Evolutionary conservation across 2,329 filamentous ascomycete species (phyloP).

Genomic region (Aspergillus brasiliensis): DNA sequence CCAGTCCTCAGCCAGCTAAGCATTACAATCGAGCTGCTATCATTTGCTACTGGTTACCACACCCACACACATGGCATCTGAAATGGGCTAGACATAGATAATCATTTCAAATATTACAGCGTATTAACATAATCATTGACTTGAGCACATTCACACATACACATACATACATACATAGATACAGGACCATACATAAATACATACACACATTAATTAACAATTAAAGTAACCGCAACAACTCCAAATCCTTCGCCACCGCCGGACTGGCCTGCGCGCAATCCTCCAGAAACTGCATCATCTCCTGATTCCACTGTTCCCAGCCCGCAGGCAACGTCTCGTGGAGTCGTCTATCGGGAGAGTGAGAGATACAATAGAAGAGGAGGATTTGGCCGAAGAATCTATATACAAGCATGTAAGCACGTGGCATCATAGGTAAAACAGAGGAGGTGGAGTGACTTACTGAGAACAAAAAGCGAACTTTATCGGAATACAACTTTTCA

Average conservation of each 20-base stretch:
- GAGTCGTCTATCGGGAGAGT: conserved; percentile 38
- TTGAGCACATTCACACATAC: too few species aligned
- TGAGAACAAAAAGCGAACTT: conserved; percentile 46
- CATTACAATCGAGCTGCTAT: too few species aligned
- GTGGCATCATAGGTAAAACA: too few species aligned
- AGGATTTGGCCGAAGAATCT: conserved; percentile 48
- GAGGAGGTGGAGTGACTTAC: conserved; percentile 23
- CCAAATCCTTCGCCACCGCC: conserved; percentile 43
- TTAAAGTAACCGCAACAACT: conserved; percentile 37
- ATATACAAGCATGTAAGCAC: background rate
- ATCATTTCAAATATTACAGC: too few species aligned
- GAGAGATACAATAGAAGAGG: conserved; percentile 45
- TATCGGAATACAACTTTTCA: conserved; percentile 47
- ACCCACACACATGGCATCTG: too few species aligned
- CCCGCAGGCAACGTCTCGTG: conserved; percentile 39
- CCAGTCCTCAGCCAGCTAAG: too few species aligned
- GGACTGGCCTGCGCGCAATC: conserved; percentile 42
- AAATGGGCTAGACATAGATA: too few species aligned
- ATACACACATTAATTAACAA: background rate
- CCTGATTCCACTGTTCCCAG: conserved; percentile 45
- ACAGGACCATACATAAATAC: background rate
- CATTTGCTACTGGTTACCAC: too few species aligned
- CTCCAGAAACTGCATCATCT: conserved; percentile 45
- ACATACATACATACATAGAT: too few species aligned
- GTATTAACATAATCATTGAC: too few species aligned